Conservation (phyloP, 306 rosid genomes). For the Prinsepia uniflora region DNA sequence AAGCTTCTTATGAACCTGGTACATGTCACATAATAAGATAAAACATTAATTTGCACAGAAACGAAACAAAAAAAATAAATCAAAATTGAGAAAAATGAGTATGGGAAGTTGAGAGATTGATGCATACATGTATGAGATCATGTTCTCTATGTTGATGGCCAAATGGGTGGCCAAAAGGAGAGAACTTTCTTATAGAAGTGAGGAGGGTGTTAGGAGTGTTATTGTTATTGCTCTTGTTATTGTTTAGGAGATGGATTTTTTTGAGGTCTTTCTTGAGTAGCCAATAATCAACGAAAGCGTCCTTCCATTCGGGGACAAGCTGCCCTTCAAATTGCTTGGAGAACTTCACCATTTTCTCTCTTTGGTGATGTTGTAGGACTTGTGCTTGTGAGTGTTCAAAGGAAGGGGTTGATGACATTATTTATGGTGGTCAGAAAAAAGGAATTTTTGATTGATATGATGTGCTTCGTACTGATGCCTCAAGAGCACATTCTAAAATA, state of each 20-base stretch:
- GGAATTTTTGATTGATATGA: slow-evolving; percentile 38
- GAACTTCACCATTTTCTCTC: slow-evolving; percentile 74
- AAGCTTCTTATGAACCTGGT: slow-evolving; percentile 81
- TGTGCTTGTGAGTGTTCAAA: slow-evolving; percentile 46
- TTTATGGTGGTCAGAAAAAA: slow-evolving; percentile 49
- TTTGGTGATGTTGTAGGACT: slow-evolving; percentile 5
- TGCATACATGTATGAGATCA: slow-evolving; percentile 75
- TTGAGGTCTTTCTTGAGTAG: slow-evolving; percentile 80
- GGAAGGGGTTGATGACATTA: slow-evolving; percentile 50
- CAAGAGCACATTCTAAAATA: slow-evolving; percentile 95
- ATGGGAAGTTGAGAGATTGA: neutral
- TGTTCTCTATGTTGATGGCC: slow-evolving; percentile 66
- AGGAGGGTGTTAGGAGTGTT: slow-evolving; percentile 30
- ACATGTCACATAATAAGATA: neutral
- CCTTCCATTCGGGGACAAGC: slow-evolving; percentile 96
- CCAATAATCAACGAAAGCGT: slow-evolving; percentile 90
- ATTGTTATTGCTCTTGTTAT: slow-evolving; percentile 5
- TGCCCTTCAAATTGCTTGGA: slow-evolving; percentile 93
- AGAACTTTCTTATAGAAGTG: slow-evolving; percentile 51
- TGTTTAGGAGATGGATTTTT: slow-evolving; percentile 50
- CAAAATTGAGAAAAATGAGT: neutral
- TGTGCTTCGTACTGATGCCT: slow-evolving; percentile 62
- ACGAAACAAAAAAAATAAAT: neutral
- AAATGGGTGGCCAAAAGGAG: slow-evolving; percentile 56
- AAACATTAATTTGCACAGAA: neutral